Evolutionary conservation across 192 early-diverging fungal species (phyloP), one percentile per base, ranked within the genome.

Genomic region (Spinellus fusiger): DNA sequence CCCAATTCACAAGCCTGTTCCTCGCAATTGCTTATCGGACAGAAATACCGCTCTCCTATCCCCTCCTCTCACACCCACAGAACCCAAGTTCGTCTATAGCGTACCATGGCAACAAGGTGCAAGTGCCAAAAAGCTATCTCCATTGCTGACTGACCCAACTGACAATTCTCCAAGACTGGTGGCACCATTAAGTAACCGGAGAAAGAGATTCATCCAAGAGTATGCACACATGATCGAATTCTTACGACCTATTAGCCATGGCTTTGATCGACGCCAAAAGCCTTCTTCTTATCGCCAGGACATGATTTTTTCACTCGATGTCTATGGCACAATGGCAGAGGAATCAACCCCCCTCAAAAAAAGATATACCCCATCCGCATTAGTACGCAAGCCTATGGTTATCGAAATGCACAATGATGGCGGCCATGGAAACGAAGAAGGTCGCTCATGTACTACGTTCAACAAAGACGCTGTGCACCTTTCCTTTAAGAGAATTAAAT

Each of bases 21-120:
- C n/a, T n/a, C n/a, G n/a, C n/a, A n/a, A n/a, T n/a, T n/a, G n/a
- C n/a, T n/a, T n/a, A n/a, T n/a, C n/a, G n/a, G n/a, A n/a, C n/a
- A n/a, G 13, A 44, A 3, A 44, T 44, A 44, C 40, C 40, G 13
- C 15, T 12, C 3, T 44, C 15, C 10, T 62, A 18, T 62, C 61
- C 13, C 61, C 61, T 26, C 61, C 61, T 18, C 48, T 62, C 2
- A 62, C 61, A 47, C 61, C 61, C 9, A 62, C 52, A 7, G 61
- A 62, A 22, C n/a, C 52, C 13, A 44, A 44, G 40, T 12, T 18
- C 18, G 40, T 44, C 40, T 44, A 44, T 12, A n/a, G 15, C 10
- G 13, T 18, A 44, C 40, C 40, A 44, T 44, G 40, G 40, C 40
- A 44, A 44, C 10, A 12, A 44, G 13, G 40, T 12, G 13, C 40